These are phyloP conservation scores for Colletotrichum tabaci DNA, from an alignment of 2,329 filamentous ascomycete genomes.

Conservation along the genomic window DNA sequence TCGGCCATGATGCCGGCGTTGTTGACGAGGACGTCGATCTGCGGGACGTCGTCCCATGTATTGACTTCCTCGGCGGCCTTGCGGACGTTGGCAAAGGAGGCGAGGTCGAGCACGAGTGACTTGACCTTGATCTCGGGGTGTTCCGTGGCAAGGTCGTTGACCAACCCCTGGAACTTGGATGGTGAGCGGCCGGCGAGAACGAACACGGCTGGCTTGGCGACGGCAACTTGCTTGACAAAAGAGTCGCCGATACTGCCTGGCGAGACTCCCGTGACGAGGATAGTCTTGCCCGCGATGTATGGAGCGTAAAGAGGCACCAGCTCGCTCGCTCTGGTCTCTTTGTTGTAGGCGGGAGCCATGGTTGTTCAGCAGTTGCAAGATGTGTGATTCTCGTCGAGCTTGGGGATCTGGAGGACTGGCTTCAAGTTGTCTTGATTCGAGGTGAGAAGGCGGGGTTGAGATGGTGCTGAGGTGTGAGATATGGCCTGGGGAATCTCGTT, in stretches of 20 bases:
- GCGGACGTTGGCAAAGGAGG: conserved; percentile 56
- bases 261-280: conserved; percentile 60
- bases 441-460: background rate
- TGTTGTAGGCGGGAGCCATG: conserved; percentile 27
- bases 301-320: conserved; percentile 49
- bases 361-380: background rate
- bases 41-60: conserved; percentile 50
- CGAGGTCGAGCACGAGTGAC: conserved; percentile 56
- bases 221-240: conserved; percentile 54
- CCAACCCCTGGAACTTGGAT: conserved; percentile 56
- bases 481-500: background rate
- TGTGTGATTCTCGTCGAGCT: background rate
- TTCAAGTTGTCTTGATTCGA: background rate
- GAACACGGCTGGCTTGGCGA: conserved; percentile 57
- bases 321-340: conserved; percentile 45
- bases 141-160: conserved; percentile 51
- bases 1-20: conserved; percentile 61
- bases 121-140: conserved; percentile 54
- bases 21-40: conserved; percentile 59
- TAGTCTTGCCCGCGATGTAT: conserved; percentile 53
- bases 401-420: background rate
- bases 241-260: conserved; percentile 55
- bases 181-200: conserved; percentile 62
- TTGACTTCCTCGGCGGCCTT: conserved; percentile 55
- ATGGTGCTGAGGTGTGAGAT: no score